phyloP scores from a whole-genome alignment of 306 rosid genomes.

The Adenanthera pavonina region DNA sequence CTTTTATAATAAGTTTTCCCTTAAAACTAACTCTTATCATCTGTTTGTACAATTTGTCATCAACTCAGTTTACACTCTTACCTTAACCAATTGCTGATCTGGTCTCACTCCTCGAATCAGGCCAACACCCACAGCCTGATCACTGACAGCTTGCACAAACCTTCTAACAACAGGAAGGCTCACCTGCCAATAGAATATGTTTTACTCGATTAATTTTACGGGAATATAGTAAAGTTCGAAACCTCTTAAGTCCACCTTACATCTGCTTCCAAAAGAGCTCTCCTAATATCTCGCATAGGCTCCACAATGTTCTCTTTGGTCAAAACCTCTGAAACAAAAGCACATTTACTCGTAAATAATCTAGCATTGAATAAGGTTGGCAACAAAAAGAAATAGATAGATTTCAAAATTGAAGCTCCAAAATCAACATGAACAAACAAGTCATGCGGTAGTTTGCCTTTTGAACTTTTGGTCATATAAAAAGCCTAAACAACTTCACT shows the following conservation, averaged over 20 bases:
- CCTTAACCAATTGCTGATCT: constrained; percentile 98
- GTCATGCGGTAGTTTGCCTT: neutral
- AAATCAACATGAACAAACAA: constrained; percentile 6
- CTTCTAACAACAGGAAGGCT: constrained; percentile 99
- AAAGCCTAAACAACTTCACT: neutral
- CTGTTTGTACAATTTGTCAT: neutral
- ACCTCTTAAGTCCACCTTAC: constrained; percentile 50
- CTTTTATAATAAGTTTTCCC: constrained; percentile 1
- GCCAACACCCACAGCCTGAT: constrained; percentile 94
- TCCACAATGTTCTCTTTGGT: constrained; percentile 91
- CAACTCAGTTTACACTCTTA: constrained; percentile 1
- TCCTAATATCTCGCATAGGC: constrained; percentile 96
- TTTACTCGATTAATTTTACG: constrained; percentile 1
- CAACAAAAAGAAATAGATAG: neutral
- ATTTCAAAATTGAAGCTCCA: neutral
- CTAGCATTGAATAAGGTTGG: neutral
- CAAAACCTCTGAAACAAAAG: constrained; percentile 78
- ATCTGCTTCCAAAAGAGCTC: constrained; percentile 99
- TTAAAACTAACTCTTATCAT: constrained; percentile 1
- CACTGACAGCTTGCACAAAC: constrained; percentile 89
- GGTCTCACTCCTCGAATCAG: constrained; percentile 87
- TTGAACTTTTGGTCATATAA: neutral
- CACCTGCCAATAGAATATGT: constrained; percentile 64
- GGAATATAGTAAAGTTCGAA: constrained; percentile 22
- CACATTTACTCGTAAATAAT: constrained; percentile 22